phyloP scores from a whole-genome alignment of 805 yeast species.

The Candida xiaguanensis region DNA sequence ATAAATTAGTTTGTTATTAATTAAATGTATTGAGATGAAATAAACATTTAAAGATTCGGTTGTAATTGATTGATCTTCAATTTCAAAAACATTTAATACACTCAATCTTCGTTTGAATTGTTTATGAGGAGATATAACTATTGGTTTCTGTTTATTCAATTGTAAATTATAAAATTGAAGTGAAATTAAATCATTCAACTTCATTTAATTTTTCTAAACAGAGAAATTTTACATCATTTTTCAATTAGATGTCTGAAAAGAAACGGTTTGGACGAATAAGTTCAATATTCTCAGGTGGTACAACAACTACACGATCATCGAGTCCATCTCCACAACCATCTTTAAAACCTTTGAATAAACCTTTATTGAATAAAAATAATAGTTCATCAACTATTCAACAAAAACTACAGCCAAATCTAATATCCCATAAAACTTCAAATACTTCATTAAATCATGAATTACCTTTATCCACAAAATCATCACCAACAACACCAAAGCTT shows the following conservation, averaged over 20 bases:
- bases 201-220: too few species aligned
- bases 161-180: conserved; percentile 7
- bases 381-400: background rate
- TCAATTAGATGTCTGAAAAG: conserved; percentile 12
- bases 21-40: conserved; percentile 5
- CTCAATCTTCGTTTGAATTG: conserved; percentile 3
- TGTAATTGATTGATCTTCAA: background rate
- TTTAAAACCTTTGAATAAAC: conserved; percentile 4
- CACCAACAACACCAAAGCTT: background rate
- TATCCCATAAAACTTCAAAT: background rate
- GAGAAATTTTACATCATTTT: background rate
- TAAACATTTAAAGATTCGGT: background rate
- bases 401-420: conserved; percentile 1
- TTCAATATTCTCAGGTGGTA: conserved; percentile 19
- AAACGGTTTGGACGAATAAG: conserved; percentile 28
- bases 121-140: conserved; percentile 4
- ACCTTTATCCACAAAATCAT: background rate
- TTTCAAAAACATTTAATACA: background rate
- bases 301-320: conserved; percentile 10
- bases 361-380: conserved; percentile 1
- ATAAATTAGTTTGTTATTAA: conserved; percentile 5
- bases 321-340: conserved; percentile 4
- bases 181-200: conserved; percentile 4
- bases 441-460: background rate
- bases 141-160: background rate